Evolutionary conservation across 495 filamentous ascomycete species (phyloP), one percentile per base, ranked within the genome.

Genomic region (Trichocladium antarcticum): DNA sequence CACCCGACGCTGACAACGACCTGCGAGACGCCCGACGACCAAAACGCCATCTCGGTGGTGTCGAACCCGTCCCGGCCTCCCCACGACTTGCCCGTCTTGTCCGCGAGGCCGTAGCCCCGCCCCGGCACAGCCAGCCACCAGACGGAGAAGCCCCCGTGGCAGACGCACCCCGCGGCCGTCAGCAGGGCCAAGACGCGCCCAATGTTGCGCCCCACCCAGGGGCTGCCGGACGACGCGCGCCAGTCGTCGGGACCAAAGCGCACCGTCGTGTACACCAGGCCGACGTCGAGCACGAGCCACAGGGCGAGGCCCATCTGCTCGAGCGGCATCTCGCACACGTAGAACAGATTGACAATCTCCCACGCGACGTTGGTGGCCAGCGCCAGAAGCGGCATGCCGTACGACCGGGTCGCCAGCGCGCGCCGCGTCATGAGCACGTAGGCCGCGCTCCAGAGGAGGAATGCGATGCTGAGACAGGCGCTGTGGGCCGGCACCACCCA

Each of bases 351-450:
- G 34, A 74, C 55, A 6, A 67, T 46, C 57, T 73, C 70, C 70
- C 72, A 74, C 14, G 59, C 62, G 14, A 75, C 53, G 49, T 74
- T 73, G 51, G 64, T 53, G 45, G 65, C 61, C 15, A 73, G 63
- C 1, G 66, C 60, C 39, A 71, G 48, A 11, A 74, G 50, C 1
- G 70, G 70, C 71, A 73, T 72, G 50, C 68, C 58, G 55, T 73
- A 71, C 9, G 71, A 61, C n/a, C 59, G 60, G 38, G 63, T 62
- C 20, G 46, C 54, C 14, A 69, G 37, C 6, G 67, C 62, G 37
- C 64, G 61, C n/a, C 54, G 60, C 46, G 56, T 57, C 51, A 65
- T 65, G 34, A 74, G 61, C 24, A 73, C 50, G 54, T 73, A 74
- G 21, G 63, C 58, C 19, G 65, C 37, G 36, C 64, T 64, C 67